Conservation (phyloP, 495 filamentous ascomycete species). For the Filosporella fistucella region DNA sequence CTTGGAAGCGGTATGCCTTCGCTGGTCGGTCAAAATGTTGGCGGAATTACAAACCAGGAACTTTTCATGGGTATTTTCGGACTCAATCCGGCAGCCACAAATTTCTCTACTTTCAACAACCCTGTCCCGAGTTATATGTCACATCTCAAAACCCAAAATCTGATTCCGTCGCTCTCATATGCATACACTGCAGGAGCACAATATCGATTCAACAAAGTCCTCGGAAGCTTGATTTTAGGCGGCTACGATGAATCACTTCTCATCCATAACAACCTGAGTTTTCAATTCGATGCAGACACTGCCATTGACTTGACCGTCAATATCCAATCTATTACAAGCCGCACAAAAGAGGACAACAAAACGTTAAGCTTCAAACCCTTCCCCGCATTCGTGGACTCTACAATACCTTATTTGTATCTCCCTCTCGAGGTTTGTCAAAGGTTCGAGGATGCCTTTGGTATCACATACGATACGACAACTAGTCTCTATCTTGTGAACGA, state of each 20-base stretch:
- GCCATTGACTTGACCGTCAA: slow-evolving; percentile 43
- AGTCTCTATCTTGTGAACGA: slow-evolving; percentile 49
- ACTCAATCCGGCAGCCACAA: slow-evolving; percentile 17
- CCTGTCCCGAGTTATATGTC: slow-evolving; percentile 41
- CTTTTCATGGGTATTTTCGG: slow-evolving; percentile 10
- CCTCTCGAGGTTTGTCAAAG: slow-evolving; percentile 43
- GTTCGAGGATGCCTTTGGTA: slow-evolving; percentile 49
- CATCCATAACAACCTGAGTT: slow-evolving; percentile 35
- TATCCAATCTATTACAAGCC: slow-evolving; percentile 37
- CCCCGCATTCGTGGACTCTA: slow-evolving; percentile 45
- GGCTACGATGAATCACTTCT: slow-evolving; percentile 49
- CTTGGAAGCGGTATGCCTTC: slow-evolving; percentile 29
- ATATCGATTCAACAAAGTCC: slow-evolving; percentile 42
- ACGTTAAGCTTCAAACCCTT: slow-evolving; percentile 1
- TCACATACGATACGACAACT: slow-evolving; percentile 37
- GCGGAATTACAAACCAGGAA: slow-evolving; percentile 27
- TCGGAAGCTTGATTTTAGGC: slow-evolving; percentile 47
- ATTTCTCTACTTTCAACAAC: slow-evolving; percentile 21
- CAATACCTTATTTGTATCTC: slow-evolving; percentile 48
- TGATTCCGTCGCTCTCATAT: slow-evolving; percentile 45
- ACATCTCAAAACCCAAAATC: slow-evolving; percentile 35
- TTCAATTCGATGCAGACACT: slow-evolving; percentile 40
- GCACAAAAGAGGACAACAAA: slow-evolving; percentile 15
- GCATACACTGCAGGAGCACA: slow-evolving; percentile 50
- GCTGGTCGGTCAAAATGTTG: slow-evolving; percentile 40